These are phyloP conservation scores for Chiua sp. DNA, from an alignment of 1,284 basidiomycete genomes.

Conservation along the genomic window DNA sequence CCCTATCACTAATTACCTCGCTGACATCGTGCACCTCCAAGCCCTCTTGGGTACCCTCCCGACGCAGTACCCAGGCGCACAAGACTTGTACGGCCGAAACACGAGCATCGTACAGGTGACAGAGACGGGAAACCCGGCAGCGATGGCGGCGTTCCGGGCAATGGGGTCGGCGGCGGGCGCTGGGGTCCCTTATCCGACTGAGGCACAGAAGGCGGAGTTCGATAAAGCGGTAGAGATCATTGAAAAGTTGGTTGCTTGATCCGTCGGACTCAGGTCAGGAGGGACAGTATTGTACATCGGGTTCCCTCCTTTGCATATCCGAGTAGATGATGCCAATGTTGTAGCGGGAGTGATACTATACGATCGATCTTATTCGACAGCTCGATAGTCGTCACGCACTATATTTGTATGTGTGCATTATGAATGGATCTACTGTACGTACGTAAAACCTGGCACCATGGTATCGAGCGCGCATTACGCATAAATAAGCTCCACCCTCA, in stretches of 20 bases:
- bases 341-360: no score
- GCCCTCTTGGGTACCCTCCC: slow-evolving; percentile 59
- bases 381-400: no score
- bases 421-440: no score
- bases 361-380: no score
- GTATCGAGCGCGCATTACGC: no score
- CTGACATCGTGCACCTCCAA: slow-evolving; percentile 60
- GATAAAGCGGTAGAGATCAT: slow-evolving; percentile 71
- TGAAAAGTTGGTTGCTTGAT: slow-evolving; percentile 49
- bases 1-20: slow-evolving; percentile 38
- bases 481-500: neutral
- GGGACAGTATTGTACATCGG: no score
- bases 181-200: slow-evolving; percentile 57
- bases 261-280: slow-evolving; percentile 25
- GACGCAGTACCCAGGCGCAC: slow-evolving; percentile 57
- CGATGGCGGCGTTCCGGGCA: neutral
- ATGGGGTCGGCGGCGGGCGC: slow-evolving; percentile 63
- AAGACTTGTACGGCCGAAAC: slow-evolving; percentile 74
- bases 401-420: no score
- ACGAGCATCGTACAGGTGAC: slow-evolving; percentile 55
- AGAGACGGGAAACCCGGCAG: neutral
- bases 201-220: slow-evolving; percentile 67
- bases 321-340: no score
- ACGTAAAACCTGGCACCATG: no score
- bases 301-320: no score